Base-by-base conservation (phyloP, 2,329 filamentous ascomycete species). In the Nectriaceae sp. region DNA sequence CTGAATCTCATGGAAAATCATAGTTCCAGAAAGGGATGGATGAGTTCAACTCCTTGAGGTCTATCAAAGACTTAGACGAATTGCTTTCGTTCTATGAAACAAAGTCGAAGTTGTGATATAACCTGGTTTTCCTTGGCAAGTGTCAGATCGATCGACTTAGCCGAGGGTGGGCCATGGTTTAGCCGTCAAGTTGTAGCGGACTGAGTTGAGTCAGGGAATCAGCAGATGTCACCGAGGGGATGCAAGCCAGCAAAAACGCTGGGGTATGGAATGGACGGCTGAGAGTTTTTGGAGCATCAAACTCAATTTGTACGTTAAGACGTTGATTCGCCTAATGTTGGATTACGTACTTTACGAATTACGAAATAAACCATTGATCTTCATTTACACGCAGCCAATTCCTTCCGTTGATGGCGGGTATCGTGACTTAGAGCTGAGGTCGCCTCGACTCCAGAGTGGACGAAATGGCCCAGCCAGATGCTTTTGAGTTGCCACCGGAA, bases 91-190 rank as follows among this genome's bases (percentile, higher is more conserved):
- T 20, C 18, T 13, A 5, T 26, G 21, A 24, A 16, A 13, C 19
- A 24, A 11, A 11, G 11, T 4, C n/a, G n/a, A 19, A 44, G 19
- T 24, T 33, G 21, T 26, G 11, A 31, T 11, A 22, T 35, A 18
- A 31, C 24, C 16, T 35, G 40, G 29, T 41, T 21, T 40, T 39
- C 20, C 40, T 15, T 35, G 21, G 21, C 16, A 40, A 40, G 13
- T n/a, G 8, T 41, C 22, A 56, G 60, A 62, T 65, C 49, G 21
- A 36, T 26, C 21, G 52, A 38, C 60, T 65, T 67, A 65, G 53
- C 65, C 64, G 65, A 57, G 38, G 49, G 46, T 63, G 52, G 46
- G 40, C 52, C 63, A 56, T 45, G 54, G 61, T 63, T 66, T 66
- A 65, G 41, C 64, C 64, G 63, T 47, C 41, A 19, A 15, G 33